A percentile compares a stretch with the other conserved stretches of the same genome.
Evolutionary conservation across 208 protist genomes (phyloP).

Genomic region (Endotrypanum monterogeii): DNA sequence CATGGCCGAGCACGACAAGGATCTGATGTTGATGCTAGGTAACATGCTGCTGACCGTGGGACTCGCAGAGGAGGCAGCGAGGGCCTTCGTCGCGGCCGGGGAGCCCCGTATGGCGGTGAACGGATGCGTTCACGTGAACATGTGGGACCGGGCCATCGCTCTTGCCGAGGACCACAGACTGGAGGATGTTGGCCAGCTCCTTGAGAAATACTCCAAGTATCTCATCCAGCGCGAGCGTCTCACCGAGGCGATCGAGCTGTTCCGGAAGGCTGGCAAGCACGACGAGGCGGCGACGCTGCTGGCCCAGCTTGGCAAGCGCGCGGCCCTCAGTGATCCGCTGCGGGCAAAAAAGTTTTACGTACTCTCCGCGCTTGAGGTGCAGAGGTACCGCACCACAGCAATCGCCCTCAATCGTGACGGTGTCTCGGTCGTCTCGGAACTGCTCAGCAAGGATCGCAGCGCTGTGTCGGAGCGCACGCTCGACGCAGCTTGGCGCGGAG

Average conservation of each 20-base stretch:
- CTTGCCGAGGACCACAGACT: constrained; percentile 89
- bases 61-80: constrained; percentile 85
- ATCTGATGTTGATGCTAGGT: constrained; percentile 88
- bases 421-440: constrained; percentile 64
- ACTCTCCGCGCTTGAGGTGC: constrained; percentile 95
- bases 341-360: constrained; percentile 97
- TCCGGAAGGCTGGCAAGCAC: constrained; percentile 94
- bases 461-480: constrained; percentile 74
- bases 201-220: constrained; percentile 90
- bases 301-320: constrained; percentile 78
- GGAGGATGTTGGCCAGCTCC: constrained; percentile 85
- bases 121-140: constrained; percentile 93
- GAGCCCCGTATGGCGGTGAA: constrained; percentile 93
- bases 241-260: constrained; percentile 96
- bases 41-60: constrained; percentile 93
- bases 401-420: constrained; percentile 71
- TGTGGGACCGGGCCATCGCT: constrained; percentile 90
- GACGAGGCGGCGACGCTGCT: constrained; percentile 94
- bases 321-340: constrained; percentile 75
- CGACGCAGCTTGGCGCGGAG: constrained; percentile 92
- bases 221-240: constrained; percentile 88
- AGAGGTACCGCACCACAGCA: constrained; percentile 81
- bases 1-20: constrained; percentile 88
- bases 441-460: constrained; percentile 77
- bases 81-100: constrained; percentile 89